phyloP scores from a whole-genome alignment of 164 flowering plant genomes.

The Warburgia ugandensis region DNA sequence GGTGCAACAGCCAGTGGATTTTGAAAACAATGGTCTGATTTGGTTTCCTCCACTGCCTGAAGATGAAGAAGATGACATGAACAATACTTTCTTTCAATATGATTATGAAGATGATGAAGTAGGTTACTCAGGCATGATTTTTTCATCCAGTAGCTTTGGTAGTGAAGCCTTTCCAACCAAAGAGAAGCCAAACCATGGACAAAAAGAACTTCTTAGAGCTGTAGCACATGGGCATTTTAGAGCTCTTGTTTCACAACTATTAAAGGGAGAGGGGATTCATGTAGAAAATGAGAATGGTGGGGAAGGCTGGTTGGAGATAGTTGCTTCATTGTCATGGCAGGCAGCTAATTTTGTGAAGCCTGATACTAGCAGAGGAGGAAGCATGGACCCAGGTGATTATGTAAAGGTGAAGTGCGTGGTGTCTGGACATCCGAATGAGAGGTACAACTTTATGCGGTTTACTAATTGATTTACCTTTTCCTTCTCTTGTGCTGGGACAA shows the following conservation, averaged over 20 bases:
- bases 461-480: neutral
- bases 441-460: conserved; percentile 31
- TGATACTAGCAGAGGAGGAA: conserved; percentile 83
- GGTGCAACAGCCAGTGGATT: conserved; percentile 51
- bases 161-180: conserved; percentile 30
- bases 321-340: conserved; percentile 78
- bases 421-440: conserved; percentile 66
- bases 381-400: conserved; percentile 96
- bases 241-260: conserved; percentile 86
- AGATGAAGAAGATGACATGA: conserved; percentile 56
- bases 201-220: conserved; percentile 57
- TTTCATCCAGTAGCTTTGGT: conserved; percentile 46
- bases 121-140: conserved; percentile 45
- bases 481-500: no score
- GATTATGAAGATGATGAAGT: conserved; percentile 86
- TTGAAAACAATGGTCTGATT: conserved; percentile 64
- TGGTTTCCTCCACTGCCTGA: conserved; percentile 95
- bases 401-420: conserved; percentile 88
- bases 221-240: conserved; percentile 77
- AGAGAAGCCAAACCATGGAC: conserved; percentile 46
- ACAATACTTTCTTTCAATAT: conserved; percentile 48
- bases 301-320: conserved; percentile 69
- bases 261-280: conserved; percentile 63
- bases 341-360: conserved; percentile 93
- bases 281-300: conserved; percentile 24